Conservation (phyloP, 352 stramenopile species). For the Phytophthora nicotianae region DNA sequence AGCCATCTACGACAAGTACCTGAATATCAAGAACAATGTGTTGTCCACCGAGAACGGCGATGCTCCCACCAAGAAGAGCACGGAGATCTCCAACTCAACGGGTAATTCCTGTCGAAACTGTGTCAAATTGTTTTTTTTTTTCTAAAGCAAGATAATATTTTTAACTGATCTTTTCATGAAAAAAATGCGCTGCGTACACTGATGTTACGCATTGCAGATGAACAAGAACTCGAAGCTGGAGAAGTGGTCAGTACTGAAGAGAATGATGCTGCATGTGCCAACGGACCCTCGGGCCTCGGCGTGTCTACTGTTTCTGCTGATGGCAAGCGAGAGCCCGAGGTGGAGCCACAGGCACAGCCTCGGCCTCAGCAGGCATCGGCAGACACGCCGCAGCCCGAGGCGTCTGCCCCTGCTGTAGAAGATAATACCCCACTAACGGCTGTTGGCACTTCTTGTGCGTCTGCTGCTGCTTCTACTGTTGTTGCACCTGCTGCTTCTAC, state of each 20-base stretch:
- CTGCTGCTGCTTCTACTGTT: constrained; percentile 16
- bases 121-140: constrained; percentile 2
- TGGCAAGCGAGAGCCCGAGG: constrained; percentile 26
- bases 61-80: constrained; percentile 7
- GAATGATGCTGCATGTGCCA: constrained; percentile 34
- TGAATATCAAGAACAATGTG: constrained; percentile 56
- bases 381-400: constrained; percentile 27
- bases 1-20: constrained; percentile 53
- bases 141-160: background rate
- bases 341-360: constrained; percentile 18
- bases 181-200: background rate
- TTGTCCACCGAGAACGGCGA: constrained; percentile 8
- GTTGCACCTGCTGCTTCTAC: constrained; percentile 1
- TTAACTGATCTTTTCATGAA: constrained; percentile 4
- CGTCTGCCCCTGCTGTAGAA: constrained; percentile 23
- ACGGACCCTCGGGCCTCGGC: constrained; percentile 22
- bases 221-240: constrained; percentile 59
- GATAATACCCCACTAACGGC: constrained; percentile 40
- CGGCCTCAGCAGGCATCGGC: constrained; percentile 18
- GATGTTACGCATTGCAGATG: constrained; percentile 29
- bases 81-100: constrained; percentile 63
- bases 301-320: constrained; percentile 30
- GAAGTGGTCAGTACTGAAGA: constrained; percentile 62
- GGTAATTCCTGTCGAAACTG: constrained; percentile 35
- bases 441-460: constrained; percentile 41